Base-by-base conservation (phyloP, 345 rosid genomes). In the Arabidopsis suecica region DNA sequence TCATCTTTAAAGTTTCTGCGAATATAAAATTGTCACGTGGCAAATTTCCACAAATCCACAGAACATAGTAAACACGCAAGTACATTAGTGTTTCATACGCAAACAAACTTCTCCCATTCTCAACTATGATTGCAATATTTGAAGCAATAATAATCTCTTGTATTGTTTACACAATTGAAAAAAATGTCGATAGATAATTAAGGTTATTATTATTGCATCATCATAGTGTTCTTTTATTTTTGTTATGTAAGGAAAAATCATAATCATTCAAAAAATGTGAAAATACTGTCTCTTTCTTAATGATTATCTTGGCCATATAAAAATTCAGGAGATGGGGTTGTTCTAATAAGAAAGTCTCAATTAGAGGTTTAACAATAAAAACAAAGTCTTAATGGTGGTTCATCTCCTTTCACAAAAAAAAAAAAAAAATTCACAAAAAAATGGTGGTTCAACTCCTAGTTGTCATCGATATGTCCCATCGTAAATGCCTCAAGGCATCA, bases 61-160 rank as follows among this genome's bases (percentile, higher is more conserved):
- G 13, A 6, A 70, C 54, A 77, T 30, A 45, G 67, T 56, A 70
- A 70, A 70, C 80, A 70, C 80, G 80, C 25, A 56, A 70, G 71
- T 55, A 56, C 65, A 63, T 63, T 18, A 70, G 80, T 77, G 76
- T 70, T 77, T 77, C 76, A 70, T 55, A 77, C 76, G 80, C 80
- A 69, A 76, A 55, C 33, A 60, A 60, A 53, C 64, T 53, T 68
- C 47, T 68, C 66, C 66, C 64, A 44, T 61, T 40, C 73, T 59
- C n/a, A 51, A 41, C 74, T 69, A 75, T 75, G 68, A 75, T 59
- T 75, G 73, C 73, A 58, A 48, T n/a, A 48, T 12, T 20, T 58
- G 60, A 57, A 57, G 3, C 51, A 74, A 74, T 49, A 48, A 38
- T 67, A 53, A 38, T 51, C 42, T 34, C 14, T 38, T 12, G 10